Evolutionary conservation across 2,329 filamentous ascomycete species (phyloP).

Genomic region (Colletotrichum sojae): DNA sequence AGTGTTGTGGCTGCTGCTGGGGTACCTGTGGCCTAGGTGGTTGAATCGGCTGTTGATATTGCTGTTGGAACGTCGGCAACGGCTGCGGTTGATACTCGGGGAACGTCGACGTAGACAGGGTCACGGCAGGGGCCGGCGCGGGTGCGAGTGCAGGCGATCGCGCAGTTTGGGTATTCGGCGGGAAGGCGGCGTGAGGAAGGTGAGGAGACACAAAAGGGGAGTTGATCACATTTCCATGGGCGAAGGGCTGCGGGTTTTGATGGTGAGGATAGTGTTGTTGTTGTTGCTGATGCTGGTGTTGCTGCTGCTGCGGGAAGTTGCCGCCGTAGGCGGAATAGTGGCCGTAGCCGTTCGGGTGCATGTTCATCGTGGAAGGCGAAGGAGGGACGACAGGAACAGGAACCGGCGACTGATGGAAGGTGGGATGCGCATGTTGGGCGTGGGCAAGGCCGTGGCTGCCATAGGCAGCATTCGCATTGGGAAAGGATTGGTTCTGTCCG

Average conservation of each 20-base stretch:
- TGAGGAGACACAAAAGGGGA: constrained; percentile 32
- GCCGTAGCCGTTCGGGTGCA: constrained; percentile 37
- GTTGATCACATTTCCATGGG: constrained; percentile 31
- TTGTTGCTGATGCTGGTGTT: constrained; percentile 45
- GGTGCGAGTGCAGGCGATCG: constrained; percentile 29
- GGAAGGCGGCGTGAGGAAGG: constrained; percentile 28
- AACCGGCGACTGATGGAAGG: constrained; percentile 47
- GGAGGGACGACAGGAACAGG: constrained; percentile 45
- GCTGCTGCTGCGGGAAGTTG: constrained; percentile 45
- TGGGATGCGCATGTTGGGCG: constrained; percentile 47
- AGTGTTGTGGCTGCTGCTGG: constrained; percentile 19
- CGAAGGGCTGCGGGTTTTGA: constrained; percentile 30
- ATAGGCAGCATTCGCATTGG: constrained; percentile 34
- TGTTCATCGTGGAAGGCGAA: constrained; percentile 45
- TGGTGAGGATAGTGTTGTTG: constrained; percentile 20
- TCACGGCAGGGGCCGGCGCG: constrained; percentile 25
- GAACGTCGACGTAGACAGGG: constrained; percentile 1
- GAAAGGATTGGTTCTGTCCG: constrained; percentile 39
- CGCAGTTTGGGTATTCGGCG: constrained; percentile 22
- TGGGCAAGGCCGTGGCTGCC: constrained; percentile 42
- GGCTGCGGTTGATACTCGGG: constrained; percentile 31
- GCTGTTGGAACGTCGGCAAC: constrained; percentile 40
- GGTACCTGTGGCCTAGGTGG: constrained; percentile 4
- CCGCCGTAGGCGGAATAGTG: constrained; percentile 43
- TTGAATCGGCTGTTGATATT: constrained; percentile 13